Base-by-base conservation (phyloP, 1,284 basidiomycete species). In the Sporisorium scitamineum region DNA sequence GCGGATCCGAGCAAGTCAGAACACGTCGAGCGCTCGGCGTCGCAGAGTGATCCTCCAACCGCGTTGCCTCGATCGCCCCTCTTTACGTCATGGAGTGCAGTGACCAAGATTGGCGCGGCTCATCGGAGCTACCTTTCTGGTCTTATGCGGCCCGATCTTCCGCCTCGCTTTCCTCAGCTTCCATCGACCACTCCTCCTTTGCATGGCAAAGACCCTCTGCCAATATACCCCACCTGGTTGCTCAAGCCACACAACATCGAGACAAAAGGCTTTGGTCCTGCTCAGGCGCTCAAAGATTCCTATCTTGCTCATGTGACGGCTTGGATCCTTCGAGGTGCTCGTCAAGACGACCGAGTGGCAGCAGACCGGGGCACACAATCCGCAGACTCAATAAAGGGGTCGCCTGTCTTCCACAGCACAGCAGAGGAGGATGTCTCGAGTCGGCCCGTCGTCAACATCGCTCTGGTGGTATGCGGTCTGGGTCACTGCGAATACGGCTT, bases 401-500 rank as follows among this genome's bases (percentile, higher is more conserved):
- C 6, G 42, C 41, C 13, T 22, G 18, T 9, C 27, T 11, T n/a
- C 3, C 3, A 42, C 39, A 20, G n/a, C 37, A 16, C 10, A 18
- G 16, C 34, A 14, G 45, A 59, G 26, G 9, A 32, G 10, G 39
- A 48, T 16, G 41, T 37, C 13, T 29, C 47, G 26, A 32, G 51
- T 16, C 59, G 54, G 50, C 65, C 51, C 4, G 29, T 65, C 4
- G 32, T 68, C 44, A 66, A 75, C 16, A 54, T 72, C 1, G 72
- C 68, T 1, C 34, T 81, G 27, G 79, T 75, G 11, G 61, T 81
- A 2, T 61, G 61, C 10, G 80, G 80, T 3, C 34, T 76, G 8
- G 80, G 80, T 18, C 80, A 81, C 56, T 67, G 64, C 55, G 76
- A 81, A 54, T 80, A 74, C 44, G 66, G 72, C 14, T 74, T 80